Base-by-base conservation (phyloP, 2,329 filamentous ascomycete species). In the Trichoderma lentiforme region DNA sequence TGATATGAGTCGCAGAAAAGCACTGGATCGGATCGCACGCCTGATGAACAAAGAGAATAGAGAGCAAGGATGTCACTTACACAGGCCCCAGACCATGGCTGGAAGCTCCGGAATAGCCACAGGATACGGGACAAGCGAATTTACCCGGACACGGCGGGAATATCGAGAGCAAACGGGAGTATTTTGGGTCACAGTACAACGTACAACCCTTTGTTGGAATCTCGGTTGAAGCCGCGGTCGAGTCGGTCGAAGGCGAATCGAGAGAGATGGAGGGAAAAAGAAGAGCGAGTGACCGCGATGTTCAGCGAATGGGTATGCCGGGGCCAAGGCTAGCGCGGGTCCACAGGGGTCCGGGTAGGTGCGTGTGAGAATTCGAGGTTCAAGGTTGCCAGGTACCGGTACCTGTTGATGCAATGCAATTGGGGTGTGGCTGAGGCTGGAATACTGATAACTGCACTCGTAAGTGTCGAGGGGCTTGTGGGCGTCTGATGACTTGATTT, bases 41-140 rank as follows among this genome's bases (percentile, higher is more conserved):
- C 28, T 69, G 24, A 39, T 26, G 36, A 39, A 36, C 21, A 18
- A 58, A 69, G n/a, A 21, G 61, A 51, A 24, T 36, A 36, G 34
- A 51, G 14, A 36, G 56, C 11, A 36, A n/a, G 51, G 32, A 70
- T 30, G 60, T 58, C 61, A 73, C 72, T 72, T 70, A 73, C 72
- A 71, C 34, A 73, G 18, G 30, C 73, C 73, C 62, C 51, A 57
- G 53, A 70, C 61, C 73, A 73, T 73, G 57, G 43, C 66, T 69
- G 71, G 71, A 72, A 71, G 70, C 63, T 30, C 63, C 70, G 70
- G 67, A 61, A 70, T 21, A 39, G 63, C 30, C 30, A 30, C 57
- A 34, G n/a, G 51, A 66, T 26, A 43, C 60, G 60, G 36, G 11
- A 14, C 32, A 28, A 53, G 32, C 34, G 64, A 43, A 57, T 58